phyloP scores from a whole-genome alignment of 441 rosid species.

The Aleurites moluccanus region DNA sequence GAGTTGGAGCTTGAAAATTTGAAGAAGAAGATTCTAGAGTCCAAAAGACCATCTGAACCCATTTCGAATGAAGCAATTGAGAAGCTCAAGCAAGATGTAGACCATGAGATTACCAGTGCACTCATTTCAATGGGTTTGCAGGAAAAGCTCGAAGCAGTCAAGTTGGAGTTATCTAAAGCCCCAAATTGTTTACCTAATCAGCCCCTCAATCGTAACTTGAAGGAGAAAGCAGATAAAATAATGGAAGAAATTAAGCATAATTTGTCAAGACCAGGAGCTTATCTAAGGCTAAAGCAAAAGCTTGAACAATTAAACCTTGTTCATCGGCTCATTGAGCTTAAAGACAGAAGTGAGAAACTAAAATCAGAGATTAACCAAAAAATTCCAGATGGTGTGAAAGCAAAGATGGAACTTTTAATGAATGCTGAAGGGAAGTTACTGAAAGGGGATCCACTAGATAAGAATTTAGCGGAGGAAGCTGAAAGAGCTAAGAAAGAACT shows the following conservation, averaged over 20 bases:
- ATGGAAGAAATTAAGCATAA: slow-evolving; percentile 38
- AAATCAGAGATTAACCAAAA: slow-evolving; percentile 38
- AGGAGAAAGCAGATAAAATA: slow-evolving; percentile 35
- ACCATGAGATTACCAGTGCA: slow-evolving; percentile 39
- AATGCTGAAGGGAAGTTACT: slow-evolving; percentile 34
- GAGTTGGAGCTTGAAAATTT: slow-evolving; percentile 39
- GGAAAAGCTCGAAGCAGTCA: slow-evolving; percentile 39
- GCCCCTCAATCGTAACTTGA: slow-evolving; percentile 23
- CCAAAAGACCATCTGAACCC: slow-evolving; percentile 30
- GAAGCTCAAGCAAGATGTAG: slow-evolving; percentile 44
- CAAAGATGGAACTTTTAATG: slow-evolving; percentile 33
- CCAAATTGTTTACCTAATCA: slow-evolving; percentile 20
- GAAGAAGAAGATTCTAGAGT: slow-evolving; percentile 35
- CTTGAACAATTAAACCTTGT: slow-evolving; percentile 42
- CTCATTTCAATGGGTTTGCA: slow-evolving; percentile 46
- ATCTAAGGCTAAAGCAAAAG: slow-evolving; percentile 48
- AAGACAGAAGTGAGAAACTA: slow-evolving; percentile 36
- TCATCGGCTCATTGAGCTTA: slow-evolving; percentile 32
- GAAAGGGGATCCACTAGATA: slow-evolving; percentile 29
- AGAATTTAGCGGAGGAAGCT: slow-evolving; percentile 32
- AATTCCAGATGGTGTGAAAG: slow-evolving; percentile 36
- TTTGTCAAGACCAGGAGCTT: slow-evolving; percentile 44
- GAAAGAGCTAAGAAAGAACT: slow-evolving; percentile 36
- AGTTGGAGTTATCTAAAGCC: slow-evolving; percentile 43
- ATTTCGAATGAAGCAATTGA: slow-evolving; percentile 31